phyloP scores from a whole-genome alignment of 1,139 yeast genomes.

The Hansenula sp. region DNA sequence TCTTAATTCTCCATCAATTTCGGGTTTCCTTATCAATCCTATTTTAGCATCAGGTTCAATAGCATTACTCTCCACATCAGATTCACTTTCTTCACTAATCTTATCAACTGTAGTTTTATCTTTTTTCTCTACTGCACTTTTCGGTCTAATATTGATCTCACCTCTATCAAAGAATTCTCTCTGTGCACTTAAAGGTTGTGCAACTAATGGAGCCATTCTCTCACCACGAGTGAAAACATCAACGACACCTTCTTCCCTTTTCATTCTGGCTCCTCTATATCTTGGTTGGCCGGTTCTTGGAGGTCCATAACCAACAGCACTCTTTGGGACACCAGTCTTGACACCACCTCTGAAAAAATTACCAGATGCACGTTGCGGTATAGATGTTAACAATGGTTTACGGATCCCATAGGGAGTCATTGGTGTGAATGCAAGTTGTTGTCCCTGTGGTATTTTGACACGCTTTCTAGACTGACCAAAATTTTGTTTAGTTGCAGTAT shows the following conservation, averaged over 20 bases:
- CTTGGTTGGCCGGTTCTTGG: slow-evolving; percentile 20
- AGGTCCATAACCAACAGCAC: not conserved
- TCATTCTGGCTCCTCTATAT: slow-evolving; percentile 11
- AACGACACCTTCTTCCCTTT: slow-evolving; percentile 26
- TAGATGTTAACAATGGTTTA: not conserved
- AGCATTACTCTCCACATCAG: slow-evolving; percentile 27
- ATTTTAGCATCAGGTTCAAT: slow-evolving; percentile 29
- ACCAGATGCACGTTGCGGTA: not conserved
- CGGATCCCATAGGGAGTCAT: not conserved
- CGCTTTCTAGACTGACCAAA: not conserved
- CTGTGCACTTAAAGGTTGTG: slow-evolving; percentile 56
- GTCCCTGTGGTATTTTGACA: not conserved
- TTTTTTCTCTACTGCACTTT: not conserved
- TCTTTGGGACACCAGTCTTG: not conserved
- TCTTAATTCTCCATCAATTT: slow-evolving; percentile 16
- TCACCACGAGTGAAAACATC: slow-evolving; percentile 47
- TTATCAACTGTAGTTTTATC: slow-evolving; percentile 7
- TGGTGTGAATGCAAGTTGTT: slow-evolving; percentile 1
- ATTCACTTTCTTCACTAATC: slow-evolving; percentile 21
- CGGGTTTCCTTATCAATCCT: slow-evolving; percentile 7
- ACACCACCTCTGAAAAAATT: not conserved
- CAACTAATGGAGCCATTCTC: slow-evolving; percentile 44
- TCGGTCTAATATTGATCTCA: slow-evolving; percentile 4
- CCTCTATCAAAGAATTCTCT: slow-evolving; percentile 35
- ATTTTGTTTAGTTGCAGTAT: slow-evolving; percentile 4